These are phyloP conservation scores for Thelonectria discophora DNA, from an alignment of 2,329 filamentous ascomycete species.

Conservation along the genomic window DNA sequence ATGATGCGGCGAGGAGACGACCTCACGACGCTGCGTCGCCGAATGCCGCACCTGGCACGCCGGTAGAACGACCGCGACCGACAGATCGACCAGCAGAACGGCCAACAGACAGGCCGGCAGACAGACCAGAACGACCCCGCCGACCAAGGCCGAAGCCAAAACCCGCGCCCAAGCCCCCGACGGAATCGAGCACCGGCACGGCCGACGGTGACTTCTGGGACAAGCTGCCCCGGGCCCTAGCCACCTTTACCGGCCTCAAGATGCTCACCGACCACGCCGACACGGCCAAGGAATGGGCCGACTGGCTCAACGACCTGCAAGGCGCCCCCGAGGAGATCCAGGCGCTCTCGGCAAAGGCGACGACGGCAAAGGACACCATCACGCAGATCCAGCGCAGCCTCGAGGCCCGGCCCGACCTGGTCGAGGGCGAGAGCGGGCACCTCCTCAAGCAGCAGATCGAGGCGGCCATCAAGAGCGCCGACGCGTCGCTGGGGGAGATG, in stretches of 20 bases:
- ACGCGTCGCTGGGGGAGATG: constrained; percentile 41
- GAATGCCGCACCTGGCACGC: neutral
- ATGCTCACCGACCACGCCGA: constrained; percentile 42
- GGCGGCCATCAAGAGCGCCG: constrained; percentile 39
- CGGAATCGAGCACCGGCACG: constrained; percentile 5
- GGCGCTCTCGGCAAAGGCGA: constrained; percentile 39
- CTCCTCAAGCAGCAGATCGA: constrained; percentile 44
- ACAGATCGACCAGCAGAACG: neutral
- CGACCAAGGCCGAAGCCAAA: constrained; percentile 12
- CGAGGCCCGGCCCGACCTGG: constrained; percentile 42
- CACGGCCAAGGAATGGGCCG: constrained; percentile 47
- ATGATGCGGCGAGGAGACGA: constrained; percentile 8
- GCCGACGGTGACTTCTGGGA: constrained; percentile 28
- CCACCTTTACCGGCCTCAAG: constrained; percentile 41
- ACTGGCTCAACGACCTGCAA: constrained; percentile 45
- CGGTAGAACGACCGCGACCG: neutral
- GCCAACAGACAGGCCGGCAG: no score
- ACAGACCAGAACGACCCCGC: neutral
- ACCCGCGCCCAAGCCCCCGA: neutral
- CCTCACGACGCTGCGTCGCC: neutral
- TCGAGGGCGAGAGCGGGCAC: constrained; percentile 44
- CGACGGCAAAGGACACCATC: constrained; percentile 45
- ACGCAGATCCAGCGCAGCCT: constrained; percentile 44
- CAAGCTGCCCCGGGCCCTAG: constrained; percentile 39
- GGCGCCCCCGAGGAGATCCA: constrained; percentile 46